These are phyloP conservation scores for Eimeria acervulina DNA, from an alignment of 169 alveolate species.

Conservation along the genomic window DNA sequence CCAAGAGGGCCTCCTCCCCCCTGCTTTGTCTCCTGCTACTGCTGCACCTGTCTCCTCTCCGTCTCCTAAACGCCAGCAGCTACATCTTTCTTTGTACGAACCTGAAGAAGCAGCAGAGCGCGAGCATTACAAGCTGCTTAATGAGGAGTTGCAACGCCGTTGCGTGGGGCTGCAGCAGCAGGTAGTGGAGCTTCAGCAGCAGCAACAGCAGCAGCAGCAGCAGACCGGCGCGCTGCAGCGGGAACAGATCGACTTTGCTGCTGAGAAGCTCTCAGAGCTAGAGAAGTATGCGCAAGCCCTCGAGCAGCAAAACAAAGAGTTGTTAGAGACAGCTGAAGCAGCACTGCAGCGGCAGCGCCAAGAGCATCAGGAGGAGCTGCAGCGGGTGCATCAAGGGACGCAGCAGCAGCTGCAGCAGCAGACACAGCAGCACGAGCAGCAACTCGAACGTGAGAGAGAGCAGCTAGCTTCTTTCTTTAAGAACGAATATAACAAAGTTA, in stretches of 20 bases:
- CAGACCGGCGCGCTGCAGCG: slow-evolving; percentile 21
- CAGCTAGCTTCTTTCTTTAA: background rate
- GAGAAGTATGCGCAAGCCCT: slow-evolving; percentile 23
- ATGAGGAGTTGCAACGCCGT: slow-evolving; percentile 62
- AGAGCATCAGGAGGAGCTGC: slow-evolving; percentile 41
- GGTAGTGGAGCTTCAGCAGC: slow-evolving; percentile 23
- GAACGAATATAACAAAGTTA: slow-evolving; percentile 2
- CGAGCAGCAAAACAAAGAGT: slow-evolving; percentile 56
- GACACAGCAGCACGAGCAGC: slow-evolving; percentile 21
- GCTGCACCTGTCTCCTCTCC: background rate
- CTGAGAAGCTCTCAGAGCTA: background rate
- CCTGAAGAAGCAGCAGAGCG: slow-evolving; percentile 66
- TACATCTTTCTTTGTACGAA: background rate
- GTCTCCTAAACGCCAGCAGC: background rate
- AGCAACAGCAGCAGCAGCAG: slow-evolving; percentile 67
- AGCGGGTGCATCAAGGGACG: slow-evolving; percentile 23
- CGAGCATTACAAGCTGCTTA: slow-evolving; percentile 46
- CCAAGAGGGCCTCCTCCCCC: background rate
- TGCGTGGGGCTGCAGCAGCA: slow-evolving; percentile 60
- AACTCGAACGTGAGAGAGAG: slow-evolving; percentile 1
- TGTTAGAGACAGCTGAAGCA: slow-evolving; percentile 45
- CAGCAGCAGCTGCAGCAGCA: background rate
- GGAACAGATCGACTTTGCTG: slow-evolving; percentile 5
- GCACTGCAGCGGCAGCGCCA: slow-evolving; percentile 45
- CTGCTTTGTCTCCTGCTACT: slow-evolving; percentile 44